Percentiles rank a stretch among this genome's conserved stretches.
Conservation (phyloP, 2,329 filamentous ascomycete genomes). For the Aspergillus novoparasiticus region DNA sequence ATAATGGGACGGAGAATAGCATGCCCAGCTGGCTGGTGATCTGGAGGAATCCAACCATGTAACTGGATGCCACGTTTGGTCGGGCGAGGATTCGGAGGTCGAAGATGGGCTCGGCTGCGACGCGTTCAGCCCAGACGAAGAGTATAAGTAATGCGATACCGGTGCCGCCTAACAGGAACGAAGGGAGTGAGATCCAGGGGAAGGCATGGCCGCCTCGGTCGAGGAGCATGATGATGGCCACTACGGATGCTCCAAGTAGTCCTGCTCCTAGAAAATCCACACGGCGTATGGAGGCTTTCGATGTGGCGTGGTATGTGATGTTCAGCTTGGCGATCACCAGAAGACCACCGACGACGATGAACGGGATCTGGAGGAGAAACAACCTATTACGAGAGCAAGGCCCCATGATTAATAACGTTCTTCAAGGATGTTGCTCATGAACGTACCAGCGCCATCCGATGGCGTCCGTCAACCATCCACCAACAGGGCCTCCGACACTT, state of each 20-base stretch:
- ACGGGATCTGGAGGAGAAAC: constrained; percentile 32
- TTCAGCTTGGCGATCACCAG: constrained; percentile 50
- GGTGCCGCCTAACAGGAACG: constrained; percentile 20
- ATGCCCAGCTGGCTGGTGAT: constrained; percentile 61
- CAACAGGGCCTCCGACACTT: constrained; percentile 57
- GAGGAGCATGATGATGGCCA: constrained; percentile 49
- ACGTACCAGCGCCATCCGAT: constrained; percentile 66
- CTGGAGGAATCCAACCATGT: constrained; percentile 54
- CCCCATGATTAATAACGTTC: neutral
- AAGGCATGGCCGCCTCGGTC: constrained; percentile 52
- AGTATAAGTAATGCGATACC: constrained; percentile 18
- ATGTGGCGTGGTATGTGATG: constrained; percentile 8
- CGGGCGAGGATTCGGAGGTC: constrained; percentile 36
- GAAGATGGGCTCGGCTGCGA: constrained; percentile 40
- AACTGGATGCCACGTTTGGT: constrained; percentile 33
- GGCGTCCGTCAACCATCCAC: constrained; percentile 63
- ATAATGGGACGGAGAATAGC: constrained; percentile 68
- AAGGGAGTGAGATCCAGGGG: constrained; percentile 30
- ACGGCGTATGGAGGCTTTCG: constrained; percentile 46
- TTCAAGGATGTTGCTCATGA: accelerated
- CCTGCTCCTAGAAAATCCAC: constrained; percentile 63
- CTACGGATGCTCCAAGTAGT: constrained; percentile 48
- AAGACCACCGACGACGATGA: constrained; percentile 31
- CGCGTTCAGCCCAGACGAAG: constrained; percentile 37
- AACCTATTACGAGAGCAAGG: constrained; percentile 18